Conservation (phyloP, 331 rosid species). For the Malus hybrid region DNA sequence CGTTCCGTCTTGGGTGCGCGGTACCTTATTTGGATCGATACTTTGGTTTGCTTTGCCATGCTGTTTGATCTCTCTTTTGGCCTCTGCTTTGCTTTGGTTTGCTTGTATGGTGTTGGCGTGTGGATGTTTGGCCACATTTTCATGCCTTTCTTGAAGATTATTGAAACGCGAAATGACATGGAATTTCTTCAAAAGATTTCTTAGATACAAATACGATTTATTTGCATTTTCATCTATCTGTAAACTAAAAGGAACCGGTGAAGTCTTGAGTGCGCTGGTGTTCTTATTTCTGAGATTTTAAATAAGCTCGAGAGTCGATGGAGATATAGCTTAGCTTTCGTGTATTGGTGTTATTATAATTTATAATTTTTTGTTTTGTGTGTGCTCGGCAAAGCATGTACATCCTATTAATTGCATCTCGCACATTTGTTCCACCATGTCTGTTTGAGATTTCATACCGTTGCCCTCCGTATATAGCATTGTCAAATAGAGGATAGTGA, state of each 20-base stretch:
- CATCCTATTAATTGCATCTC: not conserved
- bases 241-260: not conserved
- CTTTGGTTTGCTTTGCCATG: too few relatives aligned
- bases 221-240: not conserved
- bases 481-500: not conserved
- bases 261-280: not conserved
- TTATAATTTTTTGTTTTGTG: not conserved
- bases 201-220: not conserved
- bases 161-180: not conserved
- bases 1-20: too few relatives aligned
- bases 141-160: not conserved
- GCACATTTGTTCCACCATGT: not conserved
- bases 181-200: not conserved
- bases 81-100: too few relatives aligned
- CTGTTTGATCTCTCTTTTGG: too few relatives aligned
- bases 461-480: not conserved
- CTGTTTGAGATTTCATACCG: not conserved
- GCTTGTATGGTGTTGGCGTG: too few relatives aligned
- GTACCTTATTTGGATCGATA: too few relatives aligned
- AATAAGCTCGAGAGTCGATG: not conserved
- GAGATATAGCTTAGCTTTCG: not conserved
- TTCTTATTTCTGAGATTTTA: not conserved
- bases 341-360: not conserved
- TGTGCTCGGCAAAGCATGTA: not conserved
- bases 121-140: not conserved